Base-by-base conservation (phyloP, 2,329 filamentous ascomycete genomes). In the Penicillium decumbens region DNA sequence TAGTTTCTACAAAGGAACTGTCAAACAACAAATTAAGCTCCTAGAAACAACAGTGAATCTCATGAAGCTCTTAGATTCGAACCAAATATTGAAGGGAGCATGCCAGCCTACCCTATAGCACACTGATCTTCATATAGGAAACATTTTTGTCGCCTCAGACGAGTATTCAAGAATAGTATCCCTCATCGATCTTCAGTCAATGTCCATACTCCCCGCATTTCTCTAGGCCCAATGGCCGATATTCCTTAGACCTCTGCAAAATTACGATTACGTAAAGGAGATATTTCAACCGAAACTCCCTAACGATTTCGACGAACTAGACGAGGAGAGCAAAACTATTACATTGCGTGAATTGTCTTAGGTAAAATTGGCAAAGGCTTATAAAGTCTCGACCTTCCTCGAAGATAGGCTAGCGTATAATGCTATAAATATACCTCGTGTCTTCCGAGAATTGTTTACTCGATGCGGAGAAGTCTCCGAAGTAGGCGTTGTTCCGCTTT, bases 381-480 rank as follows among this genome's bases (percentile, higher is more conserved):
- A 70, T 35, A 64, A 70, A 54, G 23, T 64, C 2, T 54, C 47
- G 28, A 65, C 48, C 6, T 57, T 43, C 20, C 52, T 64, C 41
- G 44, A 62, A 7, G 52, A 63, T 44, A 55, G 56, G 46, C 10
- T 47, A 29, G 65, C 58, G 13, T 43, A 65, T 23, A 47, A 51
- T 29, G 54, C 59, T 7, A 61, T 59, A 47, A 50, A 48, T 27
- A 39, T 69, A 28, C 68, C 65, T 4, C 46, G 50, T n/a, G 60
- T 68, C 5, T 60, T 56, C 51, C 57, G 60, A 35, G 64, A 69
- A 38, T 59, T 71, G 13, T 71, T 71, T 37, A 55, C 59, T 30
- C 63, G 62, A 25, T 64, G 51, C 23, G 62, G 66, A 49, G 63
- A 70, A 46, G 46, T 56, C 10, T 60, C 56, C 7, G 53, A 64